These are phyloP conservation scores for Laguncularia racemosa DNA, from an alignment of 345 rosid genomes.

Conservation along the genomic window DNA sequence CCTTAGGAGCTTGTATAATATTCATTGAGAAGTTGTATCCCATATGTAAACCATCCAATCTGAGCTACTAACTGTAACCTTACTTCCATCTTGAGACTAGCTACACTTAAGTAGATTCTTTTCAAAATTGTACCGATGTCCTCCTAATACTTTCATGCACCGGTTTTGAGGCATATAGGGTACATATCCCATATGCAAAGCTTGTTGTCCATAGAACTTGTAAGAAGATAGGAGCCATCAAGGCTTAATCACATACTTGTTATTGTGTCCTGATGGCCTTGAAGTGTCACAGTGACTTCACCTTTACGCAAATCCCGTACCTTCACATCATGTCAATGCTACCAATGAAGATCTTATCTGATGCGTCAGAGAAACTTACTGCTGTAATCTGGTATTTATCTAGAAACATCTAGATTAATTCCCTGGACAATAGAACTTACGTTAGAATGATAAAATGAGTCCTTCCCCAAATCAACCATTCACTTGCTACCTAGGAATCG, in stretches of 20 bases:
- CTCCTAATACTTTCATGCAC: slow-evolving; percentile 83
- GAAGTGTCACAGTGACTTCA: slow-evolving; percentile 84
- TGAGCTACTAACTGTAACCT: slow-evolving; percentile 88
- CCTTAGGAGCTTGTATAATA: slow-evolving; percentile 93
- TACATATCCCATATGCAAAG: slow-evolving; percentile 98
- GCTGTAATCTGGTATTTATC: slow-evolving; percentile 97
- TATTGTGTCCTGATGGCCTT: slow-evolving; percentile 93
- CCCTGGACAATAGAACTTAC: too few species aligned
- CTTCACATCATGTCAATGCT: slow-evolving; percentile 85
- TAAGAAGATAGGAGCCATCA: slow-evolving; percentile 93
- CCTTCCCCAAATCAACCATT: too few species aligned
- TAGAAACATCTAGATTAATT: slow-evolving; percentile 93
- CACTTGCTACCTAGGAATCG: too few species aligned
- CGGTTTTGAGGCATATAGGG: slow-evolving; percentile 97
- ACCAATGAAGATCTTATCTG: slow-evolving; percentile 87
- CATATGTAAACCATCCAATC: slow-evolving; percentile 97
- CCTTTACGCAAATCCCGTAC: slow-evolving; percentile 90
- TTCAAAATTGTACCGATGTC: too few species aligned
- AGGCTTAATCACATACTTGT: slow-evolving; percentile 92
- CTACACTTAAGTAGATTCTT: too few species aligned
- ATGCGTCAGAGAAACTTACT: too few species aligned
- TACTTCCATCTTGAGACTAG: slow-evolving; percentile 96
- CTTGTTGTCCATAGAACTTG: slow-evolving; percentile 91
- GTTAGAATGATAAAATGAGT: too few species aligned
- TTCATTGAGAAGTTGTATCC: slow-evolving; percentile 87